Conservation (phyloP, 257 asterid genomes). For the Orobanche coerulescens region DNA sequence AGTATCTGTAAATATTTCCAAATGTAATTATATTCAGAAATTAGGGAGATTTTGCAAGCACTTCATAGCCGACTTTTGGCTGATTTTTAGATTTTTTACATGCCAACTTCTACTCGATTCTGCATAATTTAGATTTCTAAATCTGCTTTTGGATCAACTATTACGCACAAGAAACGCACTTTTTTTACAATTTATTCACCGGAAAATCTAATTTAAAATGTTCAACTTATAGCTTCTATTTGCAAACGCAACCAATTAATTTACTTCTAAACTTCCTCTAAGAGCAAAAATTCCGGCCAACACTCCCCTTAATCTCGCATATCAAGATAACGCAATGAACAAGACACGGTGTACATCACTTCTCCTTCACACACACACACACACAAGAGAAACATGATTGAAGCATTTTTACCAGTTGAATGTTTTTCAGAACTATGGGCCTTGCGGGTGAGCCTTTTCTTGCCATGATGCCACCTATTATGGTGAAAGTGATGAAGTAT, state of each 20-base stretch:
- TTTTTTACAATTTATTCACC: no score
- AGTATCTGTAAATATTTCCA: constrained; percentile 27
- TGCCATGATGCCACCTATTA: constrained; percentile 39
- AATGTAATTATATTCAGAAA: not conserved
- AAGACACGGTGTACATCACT: not conserved
- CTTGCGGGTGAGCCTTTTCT: constrained; percentile 45
- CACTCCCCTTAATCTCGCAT: not conserved
- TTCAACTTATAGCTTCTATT: not conserved
- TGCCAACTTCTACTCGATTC: no score
- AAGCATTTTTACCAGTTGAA: constrained; percentile 21
- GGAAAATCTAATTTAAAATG: no score
- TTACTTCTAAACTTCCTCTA: no score
- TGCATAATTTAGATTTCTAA: no score
- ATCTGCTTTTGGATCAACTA: no score
- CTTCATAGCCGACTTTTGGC: no score
- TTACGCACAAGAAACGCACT: no score
- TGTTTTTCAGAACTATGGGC: constrained; percentile 28
- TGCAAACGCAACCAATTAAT: not conserved
- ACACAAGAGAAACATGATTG: not conserved
- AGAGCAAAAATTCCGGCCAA: no score
- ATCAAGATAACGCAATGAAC: not conserved
- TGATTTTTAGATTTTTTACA: no score
- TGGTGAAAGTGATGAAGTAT: constrained; percentile 53
- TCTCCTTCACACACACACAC: not conserved
- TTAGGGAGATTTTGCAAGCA: no score